Conservation (phyloP, 495 filamentous ascomycete genomes). For the Usnea hakonensis region DNA sequence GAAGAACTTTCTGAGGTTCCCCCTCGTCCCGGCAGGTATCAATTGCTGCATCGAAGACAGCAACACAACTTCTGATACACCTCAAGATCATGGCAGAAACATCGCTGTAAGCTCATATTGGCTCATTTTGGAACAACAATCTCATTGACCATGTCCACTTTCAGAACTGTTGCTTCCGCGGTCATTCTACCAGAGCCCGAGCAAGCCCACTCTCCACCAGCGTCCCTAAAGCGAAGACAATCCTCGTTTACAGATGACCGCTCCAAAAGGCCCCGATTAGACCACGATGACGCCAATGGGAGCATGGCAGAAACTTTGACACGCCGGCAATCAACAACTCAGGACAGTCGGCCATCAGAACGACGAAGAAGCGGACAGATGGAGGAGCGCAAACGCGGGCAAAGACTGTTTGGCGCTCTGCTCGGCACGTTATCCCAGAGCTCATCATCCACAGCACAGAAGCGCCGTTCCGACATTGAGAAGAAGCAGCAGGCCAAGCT, state of each 20-base stretch:
- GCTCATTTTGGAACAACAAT: background rate
- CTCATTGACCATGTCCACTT: slow-evolving; percentile 1
- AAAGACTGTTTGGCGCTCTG: slow-evolving; percentile 82
- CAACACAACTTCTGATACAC: background rate
- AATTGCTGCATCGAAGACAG: background rate
- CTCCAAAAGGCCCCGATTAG: slow-evolving; percentile 49
- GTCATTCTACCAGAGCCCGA: slow-evolving; percentile 52
- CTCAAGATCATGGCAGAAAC: slow-evolving; percentile 25
- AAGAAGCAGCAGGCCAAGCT: slow-evolving; percentile 79
- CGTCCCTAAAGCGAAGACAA: slow-evolving; percentile 47
- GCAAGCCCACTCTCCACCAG: slow-evolving; percentile 27
- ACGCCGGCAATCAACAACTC: slow-evolving; percentile 13
- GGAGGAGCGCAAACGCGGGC: slow-evolving; percentile 81
- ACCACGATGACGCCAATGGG: slow-evolving; percentile 28
- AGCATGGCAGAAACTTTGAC: slow-evolving; percentile 17
- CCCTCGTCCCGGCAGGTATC: background rate
- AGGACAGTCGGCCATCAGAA: slow-evolving; percentile 31
- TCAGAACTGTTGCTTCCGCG: slow-evolving; percentile 54
- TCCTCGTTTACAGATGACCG: slow-evolving; percentile 48
- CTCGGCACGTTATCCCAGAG: slow-evolving; percentile 83
- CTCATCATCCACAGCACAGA: slow-evolving; percentile 57
- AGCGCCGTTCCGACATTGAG: slow-evolving; percentile 81
- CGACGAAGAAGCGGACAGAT: slow-evolving; percentile 44
- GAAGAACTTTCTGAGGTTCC: background rate
- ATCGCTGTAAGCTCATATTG: slow-evolving; percentile 26